A percentile compares a stretch with the other conserved stretches of the same genome.
These are phyloP conservation scores for Phanerodontia chrysosporium DNA, from an alignment of 768 basidiomycete species.

Conservation along the genomic window DNA sequence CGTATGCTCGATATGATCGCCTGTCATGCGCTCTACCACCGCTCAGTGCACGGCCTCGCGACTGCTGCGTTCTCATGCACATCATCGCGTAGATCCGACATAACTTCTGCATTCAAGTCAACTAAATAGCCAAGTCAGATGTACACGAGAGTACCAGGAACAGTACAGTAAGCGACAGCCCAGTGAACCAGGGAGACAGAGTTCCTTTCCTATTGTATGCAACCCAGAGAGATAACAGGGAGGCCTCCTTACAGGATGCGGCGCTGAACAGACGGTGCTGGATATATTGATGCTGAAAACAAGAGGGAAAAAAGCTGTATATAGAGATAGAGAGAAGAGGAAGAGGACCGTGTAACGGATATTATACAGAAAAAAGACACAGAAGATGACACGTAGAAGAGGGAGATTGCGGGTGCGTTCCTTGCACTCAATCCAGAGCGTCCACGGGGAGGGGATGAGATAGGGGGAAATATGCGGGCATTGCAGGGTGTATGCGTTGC, in stretches of 20 bases:
- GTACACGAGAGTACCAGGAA: not conserved
- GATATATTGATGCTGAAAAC: not conserved
- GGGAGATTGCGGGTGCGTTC: conserved; percentile 18
- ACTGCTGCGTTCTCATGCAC: not conserved
- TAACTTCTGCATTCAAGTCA: not conserved
- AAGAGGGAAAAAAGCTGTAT: not conserved
- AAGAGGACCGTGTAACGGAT: not conserved
- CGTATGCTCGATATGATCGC: not conserved
- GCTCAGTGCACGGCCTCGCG: not conserved
- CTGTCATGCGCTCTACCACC: not conserved
- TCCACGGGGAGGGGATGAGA: conserved; percentile 4
- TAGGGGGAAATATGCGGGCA: conserved; percentile 1
- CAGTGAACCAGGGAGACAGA: not conserved
- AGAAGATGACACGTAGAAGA: conserved; percentile 3
- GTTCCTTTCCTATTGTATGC: not conserved
- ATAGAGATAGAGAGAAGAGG: not conserved
- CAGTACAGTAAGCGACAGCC: not conserved
- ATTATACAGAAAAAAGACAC: not conserved
- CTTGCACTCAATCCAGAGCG: conserved; percentile 22
- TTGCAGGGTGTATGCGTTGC: not conserved
- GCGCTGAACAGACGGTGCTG: not conserved
- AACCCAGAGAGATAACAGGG: not conserved
- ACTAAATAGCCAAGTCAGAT: not conserved
- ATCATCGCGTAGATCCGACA: not conserved
- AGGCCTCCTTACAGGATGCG: too few relatives aligned